Conservation (phyloP, 768 basidiomycete genomes). For the Podaxis mareebaensis region DNA sequence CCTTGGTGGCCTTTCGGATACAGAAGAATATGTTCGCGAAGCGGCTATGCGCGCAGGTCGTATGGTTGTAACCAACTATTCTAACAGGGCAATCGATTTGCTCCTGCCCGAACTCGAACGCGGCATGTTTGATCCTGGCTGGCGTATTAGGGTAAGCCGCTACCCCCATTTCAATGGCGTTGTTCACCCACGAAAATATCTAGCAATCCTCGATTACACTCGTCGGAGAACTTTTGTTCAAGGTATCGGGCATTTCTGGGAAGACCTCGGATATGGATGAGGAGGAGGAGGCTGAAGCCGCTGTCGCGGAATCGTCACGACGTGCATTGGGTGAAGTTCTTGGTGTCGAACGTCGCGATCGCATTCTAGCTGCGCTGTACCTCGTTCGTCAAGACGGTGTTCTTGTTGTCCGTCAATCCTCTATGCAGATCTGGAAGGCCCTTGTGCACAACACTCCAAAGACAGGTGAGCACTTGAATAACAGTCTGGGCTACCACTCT, state of each 20-base stretch:
- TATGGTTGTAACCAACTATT: constrained; percentile 97
- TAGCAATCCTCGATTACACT: constrained; percentile 95
- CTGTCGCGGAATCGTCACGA: constrained; percentile 75
- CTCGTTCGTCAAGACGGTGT: constrained; percentile 93
- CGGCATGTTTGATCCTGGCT: constrained; percentile 92
- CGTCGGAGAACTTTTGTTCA: constrained; percentile 94
- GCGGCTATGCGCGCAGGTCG: constrained; percentile 98
- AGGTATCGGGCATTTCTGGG: constrained; percentile 92
- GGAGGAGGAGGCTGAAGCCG: constrained; percentile 67
- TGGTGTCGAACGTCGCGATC: constrained; percentile 85
- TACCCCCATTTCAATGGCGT: constrained; percentile 14
- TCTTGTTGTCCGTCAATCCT: constrained; percentile 83
- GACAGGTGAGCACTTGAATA: constrained; percentile 55
- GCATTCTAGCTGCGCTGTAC: constrained; percentile 88
- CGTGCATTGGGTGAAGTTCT: constrained; percentile 86
- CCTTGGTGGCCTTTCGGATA: constrained; percentile 85
- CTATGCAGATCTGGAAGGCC: constrained; percentile 98
- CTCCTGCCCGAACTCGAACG: constrained; percentile 91
- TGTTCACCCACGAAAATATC: background rate
- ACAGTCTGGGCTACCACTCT: background rate
- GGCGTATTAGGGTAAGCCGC: constrained; percentile 85
- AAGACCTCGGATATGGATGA: constrained; percentile 81
- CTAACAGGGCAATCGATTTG: constrained; percentile 87
- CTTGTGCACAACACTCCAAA: constrained; percentile 92
- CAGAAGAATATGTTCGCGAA: constrained; percentile 93